Base-by-base conservation (phyloP, 768 basidiomycete genomes). In the Lactifluus hygrophoroides region DNA sequence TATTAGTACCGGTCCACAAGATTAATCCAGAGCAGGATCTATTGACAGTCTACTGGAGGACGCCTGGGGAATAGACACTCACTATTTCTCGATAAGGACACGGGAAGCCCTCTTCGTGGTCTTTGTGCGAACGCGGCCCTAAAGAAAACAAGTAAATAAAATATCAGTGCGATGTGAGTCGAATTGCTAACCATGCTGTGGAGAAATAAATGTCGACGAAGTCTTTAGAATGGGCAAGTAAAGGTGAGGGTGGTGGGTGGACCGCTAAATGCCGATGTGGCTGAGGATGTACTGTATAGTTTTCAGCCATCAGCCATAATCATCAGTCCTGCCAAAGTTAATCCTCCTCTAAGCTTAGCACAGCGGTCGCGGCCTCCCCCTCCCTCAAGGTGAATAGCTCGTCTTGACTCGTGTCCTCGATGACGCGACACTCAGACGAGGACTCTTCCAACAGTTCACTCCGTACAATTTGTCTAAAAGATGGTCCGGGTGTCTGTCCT, bases 91-190 rank as follows among this genome's bases (percentile, higher is more conserved):
- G 71, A 99, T 98, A 76, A 98, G 83, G 69, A 94, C 92, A 64
- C 96, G 87, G 65, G 94, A 97, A 70, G 96, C 95, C 79, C 94
- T 90, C 83, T 99, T 99, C 72, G 94, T 95, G 65, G 96, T 99
- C 80, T 99, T 99, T 69, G 96, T 99, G 73, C 96, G 90, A 77
- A 99, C 95, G 71, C 96, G 94, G 74, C 96, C 96, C 96, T 97
- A 72, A 1, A 19, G 30, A 17, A 45, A 54, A 25, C 2, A 7
- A 6, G 30, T 63, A 6, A 59, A 16, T 17, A 13, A 10, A 1
- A 21, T 34, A 23, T 30, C 21, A 30, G 32, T 19, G 5, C 10
- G 19, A 45, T 10, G 32, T 35, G 32, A 14, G 19, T 25, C 2
- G 7, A 35, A 6, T 58, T 51, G 54, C 75, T 21, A 68, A 84